Evolutionary conservation across 2,329 filamentous ascomycete species (phyloP).

Genomic region (Penicillium glabrum): DNA sequence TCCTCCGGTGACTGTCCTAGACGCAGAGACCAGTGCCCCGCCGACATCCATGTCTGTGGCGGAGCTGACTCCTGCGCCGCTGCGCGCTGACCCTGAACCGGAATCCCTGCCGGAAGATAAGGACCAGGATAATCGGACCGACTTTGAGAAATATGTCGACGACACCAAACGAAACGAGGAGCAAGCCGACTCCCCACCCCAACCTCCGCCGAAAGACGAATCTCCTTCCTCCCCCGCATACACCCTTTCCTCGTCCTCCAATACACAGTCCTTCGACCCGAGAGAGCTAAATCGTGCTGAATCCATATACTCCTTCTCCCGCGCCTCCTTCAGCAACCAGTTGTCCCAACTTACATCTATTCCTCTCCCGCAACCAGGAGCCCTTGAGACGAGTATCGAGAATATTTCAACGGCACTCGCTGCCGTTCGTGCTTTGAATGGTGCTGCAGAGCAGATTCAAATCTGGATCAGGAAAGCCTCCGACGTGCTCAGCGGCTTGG

Average conservation of each 20-base stretch:
- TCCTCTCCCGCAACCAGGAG: constrained; percentile 79
- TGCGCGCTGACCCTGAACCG: constrained; percentile 16
- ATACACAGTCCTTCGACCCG: constrained; percentile 44
- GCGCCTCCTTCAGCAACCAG: constrained; percentile 89
- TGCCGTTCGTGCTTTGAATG: constrained; percentile 79
- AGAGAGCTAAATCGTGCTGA: constrained; percentile 62
- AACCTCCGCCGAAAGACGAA: constrained; percentile 37
- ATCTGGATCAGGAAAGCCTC: constrained; percentile 92
- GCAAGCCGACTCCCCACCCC: constrained; percentile 27
- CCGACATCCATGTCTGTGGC: constrained; percentile 31
- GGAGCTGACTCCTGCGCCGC: constrained; percentile 24
- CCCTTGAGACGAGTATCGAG: constrained; percentile 77
- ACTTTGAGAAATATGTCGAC: constrained; percentile 45
- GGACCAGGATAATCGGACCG: constrained; percentile 31
- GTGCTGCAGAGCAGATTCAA: constrained; percentile 87
- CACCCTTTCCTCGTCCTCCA: constrained; percentile 31
- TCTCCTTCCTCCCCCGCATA: constrained; percentile 21
- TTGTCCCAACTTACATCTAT: constrained; percentile 89
- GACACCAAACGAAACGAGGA: constrained; percentile 36
- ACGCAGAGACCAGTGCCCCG: constrained; percentile 7
- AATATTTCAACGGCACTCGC: constrained; percentile 80
- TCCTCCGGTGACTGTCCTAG: constrained; percentile 8
- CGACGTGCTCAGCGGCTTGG: constrained; percentile 82
- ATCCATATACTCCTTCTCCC: constrained; percentile 90
- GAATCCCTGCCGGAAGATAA: constrained; percentile 11